These are phyloP conservation scores for Neurospora sublineolata DNA, from an alignment of 495 filamentous ascomycete species.

Conservation along the genomic window DNA sequence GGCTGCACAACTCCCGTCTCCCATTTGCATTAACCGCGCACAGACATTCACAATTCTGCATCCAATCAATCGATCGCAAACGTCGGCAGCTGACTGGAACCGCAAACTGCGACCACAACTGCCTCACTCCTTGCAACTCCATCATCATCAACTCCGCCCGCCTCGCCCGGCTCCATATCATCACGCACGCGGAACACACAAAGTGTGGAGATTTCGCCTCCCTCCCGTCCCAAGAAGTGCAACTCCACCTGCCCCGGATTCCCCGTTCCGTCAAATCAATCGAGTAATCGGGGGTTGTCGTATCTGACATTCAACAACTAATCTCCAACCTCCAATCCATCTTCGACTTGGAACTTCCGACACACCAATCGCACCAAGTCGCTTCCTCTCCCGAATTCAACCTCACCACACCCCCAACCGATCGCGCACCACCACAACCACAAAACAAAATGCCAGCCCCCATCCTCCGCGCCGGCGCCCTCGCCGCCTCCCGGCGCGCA, in stretches of 20 bases:
- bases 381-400: background rate
- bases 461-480: conserved; percentile 2
- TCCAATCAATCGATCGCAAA: background rate
- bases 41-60: background rate
- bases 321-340: no score
- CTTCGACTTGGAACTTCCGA: no score
- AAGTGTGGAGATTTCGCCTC: background rate
- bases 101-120: background rate
- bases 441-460: background rate
- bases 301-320: background rate
- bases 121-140: background rate
- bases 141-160: background rate
- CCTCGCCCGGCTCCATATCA: background rate
- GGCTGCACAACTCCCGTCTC: background rate
- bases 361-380: no score
- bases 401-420: background rate
- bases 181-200: background rate
- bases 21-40: background rate
- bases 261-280: background rate
- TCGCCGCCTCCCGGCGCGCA: conserved; percentile 5
- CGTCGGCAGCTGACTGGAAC: background rate
- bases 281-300: background rate
- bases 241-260: background rate
- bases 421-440: background rate
- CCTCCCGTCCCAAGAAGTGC: background rate